Evolutionary conservation across 2,329 filamentous ascomycete genomes (phyloP), one percentile per base, ranked within the genome.

Genomic region (Fusarium brachygibbosum): DNA sequence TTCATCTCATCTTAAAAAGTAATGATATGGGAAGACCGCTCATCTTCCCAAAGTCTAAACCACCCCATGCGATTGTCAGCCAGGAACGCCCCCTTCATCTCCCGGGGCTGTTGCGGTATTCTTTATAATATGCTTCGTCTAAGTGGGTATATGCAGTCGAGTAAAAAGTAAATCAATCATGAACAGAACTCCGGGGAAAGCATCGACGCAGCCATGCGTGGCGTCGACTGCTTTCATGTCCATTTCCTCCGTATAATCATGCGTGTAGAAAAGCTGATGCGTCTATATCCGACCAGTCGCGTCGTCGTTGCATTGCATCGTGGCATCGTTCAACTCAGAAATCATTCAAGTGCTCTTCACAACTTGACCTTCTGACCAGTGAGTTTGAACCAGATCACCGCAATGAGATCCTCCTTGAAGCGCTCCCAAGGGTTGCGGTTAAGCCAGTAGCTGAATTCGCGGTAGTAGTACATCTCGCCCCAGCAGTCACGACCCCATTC

Each of bases 401-500:
- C 87, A 17, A 91, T 74, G 19, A 90, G 76, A 68, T 91, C 88
- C 76, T 91, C 88, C 83, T 91, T 91, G 81, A 91, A 91, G 28
- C 82, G 82, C 82, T 97, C 92, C 93, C 93, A 98, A 57, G 82
- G 85, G 51, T 88, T 92, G 52, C 93, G 88, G 83, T 98, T 98
- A 66, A 98, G 86, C 80, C 90, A 90, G 79, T 97, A 95, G 83
- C 93, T 97, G 76, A 97, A 86, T 79, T 97, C 90, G 53, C 94
- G 92, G 82, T 94, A 99, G 78, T 92, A 91, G 82, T 97, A 97
- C 90, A 99, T 98, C 82, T 99, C 96, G 37, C 91, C 91, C 95
- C 95, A 98, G 79, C 96, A 99, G 81, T 99, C 95, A 50, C 96
- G 89, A 6, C 95, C 95, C 91, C 93, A 98, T 79, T 97, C 92